Conservation (phyloP, 805 yeast species). For the Barnettozyma californica region DNA sequence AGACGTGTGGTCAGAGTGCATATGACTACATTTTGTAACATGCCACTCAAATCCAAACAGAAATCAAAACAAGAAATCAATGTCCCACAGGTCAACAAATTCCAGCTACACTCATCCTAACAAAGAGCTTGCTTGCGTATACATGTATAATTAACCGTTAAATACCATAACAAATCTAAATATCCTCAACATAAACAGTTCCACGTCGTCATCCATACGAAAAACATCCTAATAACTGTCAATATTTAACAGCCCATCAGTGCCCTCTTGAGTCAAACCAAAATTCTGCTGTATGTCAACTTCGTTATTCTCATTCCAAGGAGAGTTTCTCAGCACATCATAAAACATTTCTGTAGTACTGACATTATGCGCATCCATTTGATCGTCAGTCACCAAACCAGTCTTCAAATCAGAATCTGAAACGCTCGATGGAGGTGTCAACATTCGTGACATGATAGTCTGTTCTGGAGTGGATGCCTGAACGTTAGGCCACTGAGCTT, state of each 20-base stretch:
- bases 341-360: conserved; percentile 7
- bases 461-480: conserved; percentile 17
- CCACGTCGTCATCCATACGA: neutral
- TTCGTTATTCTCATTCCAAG: conserved; percentile 14
- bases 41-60: too few species aligned
- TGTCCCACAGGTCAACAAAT: too few species aligned
- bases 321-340: conserved; percentile 16
- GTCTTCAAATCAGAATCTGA: conserved; percentile 11
- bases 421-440: conserved; percentile 21
- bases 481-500: conserved; percentile 17
- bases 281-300: conserved; percentile 6
- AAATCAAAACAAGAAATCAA: too few species aligned
- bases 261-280: conserved; percentile 7
- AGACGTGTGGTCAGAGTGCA: too few species aligned
- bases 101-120: neutral
- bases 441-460: conserved; percentile 3
- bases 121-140: neutral
- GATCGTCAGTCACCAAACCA: neutral
- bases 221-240: neutral
- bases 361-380: neutral
- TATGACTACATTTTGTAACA: too few species aligned
- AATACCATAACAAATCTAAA: neutral
- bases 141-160: conserved; percentile 1
- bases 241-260: neutral
- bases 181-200: neutral